Base-by-base conservation (phyloP, 352 stramenopile species). In the Globisporangium middletonii region DNA sequence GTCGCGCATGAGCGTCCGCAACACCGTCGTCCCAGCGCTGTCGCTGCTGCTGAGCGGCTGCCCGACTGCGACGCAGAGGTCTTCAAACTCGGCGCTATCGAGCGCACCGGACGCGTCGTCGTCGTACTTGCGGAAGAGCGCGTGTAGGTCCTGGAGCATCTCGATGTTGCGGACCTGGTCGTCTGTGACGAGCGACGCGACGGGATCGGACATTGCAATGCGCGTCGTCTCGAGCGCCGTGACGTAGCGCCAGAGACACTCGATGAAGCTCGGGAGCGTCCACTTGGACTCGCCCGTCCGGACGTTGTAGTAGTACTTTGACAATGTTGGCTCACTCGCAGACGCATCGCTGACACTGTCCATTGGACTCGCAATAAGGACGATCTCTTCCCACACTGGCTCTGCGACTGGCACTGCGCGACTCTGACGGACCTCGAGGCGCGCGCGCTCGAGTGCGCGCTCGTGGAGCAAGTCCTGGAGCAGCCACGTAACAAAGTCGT, bases 401-500 rank as follows among this genome's bases (percentile, higher is more conserved):
- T 64, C 41, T 0, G 73, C 63, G 2, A 71, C 59, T 0, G 66
- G 63, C 9, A 72, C 50, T 1, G 26, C 23, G 38, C 55, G 59
- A 12, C 62, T 55, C 26, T 41, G 55, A 43, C 50, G 57, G 37
- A 55, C 41, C 30, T 51, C 35, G 9, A 59, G 38, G 0, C 55
- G 52, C 41, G 30, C 61, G 23, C 46, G 52, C n/a, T 37, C 49
- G 15, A 71, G 52, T 44, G 69, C 60, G 4, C 48, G 60, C 37
- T 82, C 65, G 0, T 60, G 19, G 13, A 69, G 59, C 50, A 79
- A 50, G 30, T 82, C 73, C 5, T 64, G 44, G 11, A 86, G 58
- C 43, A 85, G 52, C 80, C 80, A 89, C 18, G 52, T n/a, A 26
- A 74, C 71, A 55, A 88, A 83, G 55, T 77, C 74, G 28, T 72